phyloP scores from a whole-genome alignment of 2,329 filamentous ascomycete species.

The Nemania serpens region DNA sequence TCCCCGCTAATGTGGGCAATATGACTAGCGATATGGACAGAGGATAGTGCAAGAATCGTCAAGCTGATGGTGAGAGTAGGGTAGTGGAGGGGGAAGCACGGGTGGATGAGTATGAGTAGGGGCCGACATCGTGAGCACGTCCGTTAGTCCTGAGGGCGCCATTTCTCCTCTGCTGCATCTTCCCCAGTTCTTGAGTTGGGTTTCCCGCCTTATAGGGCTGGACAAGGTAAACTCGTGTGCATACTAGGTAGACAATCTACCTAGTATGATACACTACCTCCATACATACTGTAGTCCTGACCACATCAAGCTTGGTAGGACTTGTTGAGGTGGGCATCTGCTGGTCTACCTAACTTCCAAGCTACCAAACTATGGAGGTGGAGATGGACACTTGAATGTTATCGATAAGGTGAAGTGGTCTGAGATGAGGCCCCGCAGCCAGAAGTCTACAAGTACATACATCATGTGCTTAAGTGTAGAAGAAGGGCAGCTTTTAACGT shows the following conservation, averaged over 20 bases:
- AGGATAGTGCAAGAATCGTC: neutral
- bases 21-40: neutral
- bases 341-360: no score
- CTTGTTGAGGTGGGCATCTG: no score
- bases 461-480: no score
- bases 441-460: no score
- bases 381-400: no score
- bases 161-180: neutral
- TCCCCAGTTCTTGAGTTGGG: neutral
- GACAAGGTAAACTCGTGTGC: neutral
- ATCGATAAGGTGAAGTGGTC: no score
- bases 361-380: no score
- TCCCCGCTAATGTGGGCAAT: conserved; percentile 2
- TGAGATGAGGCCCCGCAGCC: no score
- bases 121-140: conserved; percentile 1
- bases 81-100: conserved; percentile 5
- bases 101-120: neutral
- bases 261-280: no score
- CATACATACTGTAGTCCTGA: neutral
- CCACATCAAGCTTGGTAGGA: no score
- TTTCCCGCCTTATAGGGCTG: conserved; percentile 1
- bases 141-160: neutral
- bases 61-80: conserved; percentile 1
- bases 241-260: neutral
- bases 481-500: no score